These are phyloP conservation scores for Filosporella fistucella DNA, from an alignment of 495 filamentous ascomycete genomes.

Conservation along the genomic window DNA sequence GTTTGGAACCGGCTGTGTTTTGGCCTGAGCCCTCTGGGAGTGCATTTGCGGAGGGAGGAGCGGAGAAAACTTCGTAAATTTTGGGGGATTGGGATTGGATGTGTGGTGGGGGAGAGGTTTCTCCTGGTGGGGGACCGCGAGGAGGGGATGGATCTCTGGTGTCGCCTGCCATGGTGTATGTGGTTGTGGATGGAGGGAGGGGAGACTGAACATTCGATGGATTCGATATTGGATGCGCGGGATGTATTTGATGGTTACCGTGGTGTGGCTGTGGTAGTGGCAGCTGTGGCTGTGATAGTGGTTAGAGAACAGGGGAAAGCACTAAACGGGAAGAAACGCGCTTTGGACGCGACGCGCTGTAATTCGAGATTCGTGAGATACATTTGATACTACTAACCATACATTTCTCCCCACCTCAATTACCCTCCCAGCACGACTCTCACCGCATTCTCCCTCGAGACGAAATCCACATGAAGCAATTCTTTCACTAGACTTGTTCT, in stretches of 20 bases:
- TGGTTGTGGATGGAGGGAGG: background rate
- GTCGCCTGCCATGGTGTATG: conserved; percentile 24
- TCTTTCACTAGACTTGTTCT: conserved; percentile 25
- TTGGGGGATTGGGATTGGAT: conserved; percentile 24
- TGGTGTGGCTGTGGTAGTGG: background rate
- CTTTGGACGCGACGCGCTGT: conserved; percentile 9
- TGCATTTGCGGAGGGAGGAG: conserved; percentile 23
- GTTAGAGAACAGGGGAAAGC: background rate
- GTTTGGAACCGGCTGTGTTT: conserved; percentile 39
- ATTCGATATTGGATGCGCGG: conserved; percentile 1
- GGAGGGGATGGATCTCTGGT: conserved; percentile 26
- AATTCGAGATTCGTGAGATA: background rate
- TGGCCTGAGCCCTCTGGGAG: conserved; percentile 24
- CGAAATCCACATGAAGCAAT: conserved; percentile 4
- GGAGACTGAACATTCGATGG: conserved; percentile 1
- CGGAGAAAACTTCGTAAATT: conserved; percentile 35
- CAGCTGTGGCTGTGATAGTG: background rate
- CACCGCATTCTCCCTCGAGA: background rate
- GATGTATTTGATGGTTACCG: background rate
- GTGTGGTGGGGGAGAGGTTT: conserved; percentile 29
- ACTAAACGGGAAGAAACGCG: background rate
- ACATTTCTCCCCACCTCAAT: background rate
- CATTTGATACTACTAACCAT: background rate
- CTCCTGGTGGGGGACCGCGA: conserved; percentile 32
- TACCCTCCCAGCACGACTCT: background rate